Evolutionary conservation across 352 stramenopile species (phyloP), one percentile per base, ranked within the genome.

Genomic region (Pythium volutum): DNA sequence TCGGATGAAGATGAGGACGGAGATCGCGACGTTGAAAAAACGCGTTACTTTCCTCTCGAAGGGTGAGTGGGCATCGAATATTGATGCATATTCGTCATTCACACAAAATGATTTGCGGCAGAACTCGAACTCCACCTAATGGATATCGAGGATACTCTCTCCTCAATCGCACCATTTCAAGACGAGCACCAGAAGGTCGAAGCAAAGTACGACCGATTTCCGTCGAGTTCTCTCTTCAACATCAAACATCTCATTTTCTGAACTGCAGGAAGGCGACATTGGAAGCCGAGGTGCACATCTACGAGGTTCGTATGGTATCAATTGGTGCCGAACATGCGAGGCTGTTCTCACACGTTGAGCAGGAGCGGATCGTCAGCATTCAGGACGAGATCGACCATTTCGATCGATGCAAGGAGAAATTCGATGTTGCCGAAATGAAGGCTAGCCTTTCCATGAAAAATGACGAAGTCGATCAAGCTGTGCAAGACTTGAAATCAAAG

Each of bases 1-100:
- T 54, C 55, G 66, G 43, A 22, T 41, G 6, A 69, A 67, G 31
- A 67, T 49, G 43, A 66, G 67, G 45, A 31, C 27, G 5, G 66
- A 73, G 29, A 63, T 62, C 45, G 34, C 33, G 4, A 73, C 60
- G 15, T n/a, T 73, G 39, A 66, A 53, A 46, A 73, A 64, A 45
- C 49, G 66, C 5, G 55, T 73, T 10, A 25, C 60, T 5, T 73
- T 73, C 27, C 15, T 73, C 23, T 29, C 25, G 27, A 53, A 22
- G 27, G 46, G 46, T 53, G 22, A 16, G 46, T 38, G 12, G 12
- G 9, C 16, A 3, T 48, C 9, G 5, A 7, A 3, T 14, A 27
- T 45, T 14, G 15, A 2, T 25, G 43, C 6, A 22, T 22, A 16
- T 29, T 6, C 20, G 16, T 12, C 23, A 47, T 2, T 16, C 33